Base-by-base conservation (phyloP, 2,329 filamentous ascomycete species). In the Aspergillus ustus region DNA sequence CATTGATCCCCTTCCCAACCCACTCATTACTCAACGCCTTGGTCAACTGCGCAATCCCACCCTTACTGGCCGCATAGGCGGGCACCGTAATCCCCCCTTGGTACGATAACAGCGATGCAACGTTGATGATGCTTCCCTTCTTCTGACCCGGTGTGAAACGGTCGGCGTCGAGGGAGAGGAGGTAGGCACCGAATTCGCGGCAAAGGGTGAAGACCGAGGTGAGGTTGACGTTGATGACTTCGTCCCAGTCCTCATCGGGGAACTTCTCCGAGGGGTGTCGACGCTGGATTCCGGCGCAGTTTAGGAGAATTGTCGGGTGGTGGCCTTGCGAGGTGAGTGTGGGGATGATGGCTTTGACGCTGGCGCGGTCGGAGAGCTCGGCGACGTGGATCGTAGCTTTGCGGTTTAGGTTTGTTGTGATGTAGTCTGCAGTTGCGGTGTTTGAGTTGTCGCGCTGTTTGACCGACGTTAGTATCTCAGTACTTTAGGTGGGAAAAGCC, bases 1-100 rank as follows among this genome's bases (percentile, higher is more conserved):
- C 92, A 1, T 85, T 91, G 64, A 97, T 84, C 2, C 92, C 92
- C 71, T 87, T 85, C n/a, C 82, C 77, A 0, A 89, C 87, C 93
- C 93, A 97, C 79, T 96, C 91, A 73, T 97, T 97, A 51, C 89
- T 88, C 61, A 97, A 82, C 28, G 89, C 89, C 80, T 95, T 96
- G 55, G 92, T 96, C 62, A 96, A 78, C 79, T 96, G 92, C 6
- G 87, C 89, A 0, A 97, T 88, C 8, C 91, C 93, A 49, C 92
- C 93, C 78, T 97, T 97, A 64, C 87, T 88, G 0, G 92, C 91
- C 0, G 93, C 90, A 73, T 97, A 97, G 1, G 93, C 93, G 0
- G 92, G 92, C 1, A 97, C 91, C 0, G 90, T 96, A 67, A 97
- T 83, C 0, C 93, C 93, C 58, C 93, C 93, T 74, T 96, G 91